phyloP scores from a whole-genome alignment of 2,329 filamentous ascomycete genomes.

The Onygenales sp. region DNA sequence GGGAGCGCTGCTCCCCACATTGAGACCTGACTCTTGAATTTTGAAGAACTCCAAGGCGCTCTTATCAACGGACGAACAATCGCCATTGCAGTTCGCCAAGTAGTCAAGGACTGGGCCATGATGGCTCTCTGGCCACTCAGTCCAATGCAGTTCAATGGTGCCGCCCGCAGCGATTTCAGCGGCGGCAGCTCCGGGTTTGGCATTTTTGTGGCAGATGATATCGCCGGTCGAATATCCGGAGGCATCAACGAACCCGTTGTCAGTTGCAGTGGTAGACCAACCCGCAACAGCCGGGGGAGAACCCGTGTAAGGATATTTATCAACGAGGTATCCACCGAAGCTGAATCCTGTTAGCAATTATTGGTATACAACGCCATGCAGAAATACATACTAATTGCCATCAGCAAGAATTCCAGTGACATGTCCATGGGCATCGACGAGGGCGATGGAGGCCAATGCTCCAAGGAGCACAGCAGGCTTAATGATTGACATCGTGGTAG shows the following conservation, averaged over 20 bases:
- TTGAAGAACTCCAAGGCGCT: slow-evolving; percentile 52
- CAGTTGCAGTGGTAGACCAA: slow-evolving; percentile 45
- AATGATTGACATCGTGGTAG: neutral
- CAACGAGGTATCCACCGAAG: slow-evolving; percentile 33
- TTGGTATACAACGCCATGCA: neutral
- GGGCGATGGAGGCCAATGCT: slow-evolving; percentile 22
- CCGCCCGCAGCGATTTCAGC: slow-evolving; percentile 52
- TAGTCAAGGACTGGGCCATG: slow-evolving; percentile 57
- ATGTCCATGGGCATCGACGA: slow-evolving; percentile 32
- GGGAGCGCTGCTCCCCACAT: slow-evolving; percentile 29
- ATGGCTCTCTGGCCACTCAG: slow-evolving; percentile 55
- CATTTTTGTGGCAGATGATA: slow-evolving; percentile 55
- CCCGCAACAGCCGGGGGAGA: slow-evolving; percentile 38
- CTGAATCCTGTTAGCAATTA: slow-evolving; percentile 17
- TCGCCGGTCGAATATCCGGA: slow-evolving; percentile 39
- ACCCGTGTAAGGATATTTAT: slow-evolving; percentile 24
- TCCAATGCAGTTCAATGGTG: slow-evolving; percentile 53
- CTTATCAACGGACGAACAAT: slow-evolving; percentile 48
- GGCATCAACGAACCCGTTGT: slow-evolving; percentile 45
- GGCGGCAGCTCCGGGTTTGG: slow-evolving; percentile 28
- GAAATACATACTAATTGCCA: slow-evolving; percentile 20
- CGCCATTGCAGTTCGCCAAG: slow-evolving; percentile 50
- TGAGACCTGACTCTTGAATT: slow-evolving; percentile 49
- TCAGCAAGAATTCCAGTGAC: slow-evolving; percentile 28
- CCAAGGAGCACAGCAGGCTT: neutral